These are phyloP conservation scores for Flaveria ramosissima DNA, from an alignment of 129 eudicot species.

Conservation along the genomic window DNA sequence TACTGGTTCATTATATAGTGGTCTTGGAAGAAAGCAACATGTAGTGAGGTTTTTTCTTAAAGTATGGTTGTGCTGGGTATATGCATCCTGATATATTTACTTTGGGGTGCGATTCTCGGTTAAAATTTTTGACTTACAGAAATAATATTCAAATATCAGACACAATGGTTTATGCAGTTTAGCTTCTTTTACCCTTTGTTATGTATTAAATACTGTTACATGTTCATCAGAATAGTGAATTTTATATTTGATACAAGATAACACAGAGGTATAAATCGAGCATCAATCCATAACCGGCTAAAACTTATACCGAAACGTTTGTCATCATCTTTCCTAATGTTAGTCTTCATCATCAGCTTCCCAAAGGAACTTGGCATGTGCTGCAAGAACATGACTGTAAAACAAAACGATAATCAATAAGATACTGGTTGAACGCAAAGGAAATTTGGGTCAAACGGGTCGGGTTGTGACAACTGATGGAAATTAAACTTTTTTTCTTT, in stretches of 20 bases:
- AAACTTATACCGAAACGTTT: neutral
- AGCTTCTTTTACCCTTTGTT: conserved; percentile 2
- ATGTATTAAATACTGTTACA: neutral
- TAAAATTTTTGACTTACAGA: conserved; percentile 41
- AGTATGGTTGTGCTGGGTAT: conserved; percentile 30
- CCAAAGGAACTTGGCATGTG: conserved; percentile 80
- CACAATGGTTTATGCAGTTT: conserved; percentile 30
- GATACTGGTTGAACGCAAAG: neutral
- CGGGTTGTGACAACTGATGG: neutral
- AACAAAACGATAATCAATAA: neutral
- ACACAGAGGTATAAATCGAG: neutral
- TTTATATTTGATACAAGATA: neutral
- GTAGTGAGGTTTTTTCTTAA: conserved; percentile 21
- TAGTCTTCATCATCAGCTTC: conserved; percentile 47
- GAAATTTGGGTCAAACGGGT: neutral
- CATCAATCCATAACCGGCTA: neutral
- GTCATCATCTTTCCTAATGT: neutral
- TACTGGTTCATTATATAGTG: conserved; percentile 27
- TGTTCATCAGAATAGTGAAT: neutral
- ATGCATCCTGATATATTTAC: conserved; percentile 31
- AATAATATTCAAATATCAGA: conserved; percentile 24
- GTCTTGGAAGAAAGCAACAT: conserved; percentile 32
- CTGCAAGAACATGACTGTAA: conserved; percentile 64
- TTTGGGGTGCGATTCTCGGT: conserved; percentile 31
- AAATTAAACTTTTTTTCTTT: too few relatives aligned